Percentiles rank a stretch among this genome's conserved stretches.
Conservation (phyloP, 441 rosid species). For the Euphorbia celastroides region DNA sequence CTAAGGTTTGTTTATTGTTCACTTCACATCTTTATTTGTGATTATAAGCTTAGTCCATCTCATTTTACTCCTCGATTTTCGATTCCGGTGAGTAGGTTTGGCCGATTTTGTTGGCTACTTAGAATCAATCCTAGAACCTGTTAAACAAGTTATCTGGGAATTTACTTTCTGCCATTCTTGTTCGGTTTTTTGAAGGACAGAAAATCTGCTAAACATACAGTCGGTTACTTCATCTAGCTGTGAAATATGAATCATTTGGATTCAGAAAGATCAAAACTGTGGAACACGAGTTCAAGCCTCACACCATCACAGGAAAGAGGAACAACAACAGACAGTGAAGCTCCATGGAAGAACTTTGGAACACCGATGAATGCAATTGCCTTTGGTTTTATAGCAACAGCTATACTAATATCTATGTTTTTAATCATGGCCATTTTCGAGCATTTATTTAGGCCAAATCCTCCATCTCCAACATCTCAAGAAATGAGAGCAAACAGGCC, state of each 20-base stretch:
- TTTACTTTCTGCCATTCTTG: background rate
- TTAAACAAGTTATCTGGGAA: background rate
- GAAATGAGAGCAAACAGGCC: conserved; percentile 20
- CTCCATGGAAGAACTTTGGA: conserved; percentile 66
- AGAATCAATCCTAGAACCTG: background rate
- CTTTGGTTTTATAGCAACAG: conserved; percentile 95
- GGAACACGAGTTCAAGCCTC: conserved; percentile 58
- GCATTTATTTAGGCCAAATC: conserved; percentile 60
- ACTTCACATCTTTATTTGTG: background rate
- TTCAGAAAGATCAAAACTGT: conserved; percentile 47
- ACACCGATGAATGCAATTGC: conserved; percentile 84
- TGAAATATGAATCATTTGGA: conserved; percentile 40
- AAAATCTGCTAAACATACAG: background rate
- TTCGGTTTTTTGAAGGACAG: background rate
- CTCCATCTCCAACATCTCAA: conserved; percentile 55
- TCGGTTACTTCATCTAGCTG: background rate
- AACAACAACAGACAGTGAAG: conserved; percentile 29
- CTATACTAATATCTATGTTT: conserved; percentile 93
- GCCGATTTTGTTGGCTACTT: too few species aligned
- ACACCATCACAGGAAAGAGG: conserved; percentile 32
- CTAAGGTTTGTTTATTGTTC: conserved; percentile 27
- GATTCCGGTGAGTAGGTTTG: background rate
- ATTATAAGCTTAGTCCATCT: background rate
- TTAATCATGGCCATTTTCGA: conserved; percentile 91
- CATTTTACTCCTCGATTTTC: background rate